Evolutionary conservation across 2,329 filamentous ascomycete genomes (phyloP).

Genomic region (Tolypocladium guangdongense): DNA sequence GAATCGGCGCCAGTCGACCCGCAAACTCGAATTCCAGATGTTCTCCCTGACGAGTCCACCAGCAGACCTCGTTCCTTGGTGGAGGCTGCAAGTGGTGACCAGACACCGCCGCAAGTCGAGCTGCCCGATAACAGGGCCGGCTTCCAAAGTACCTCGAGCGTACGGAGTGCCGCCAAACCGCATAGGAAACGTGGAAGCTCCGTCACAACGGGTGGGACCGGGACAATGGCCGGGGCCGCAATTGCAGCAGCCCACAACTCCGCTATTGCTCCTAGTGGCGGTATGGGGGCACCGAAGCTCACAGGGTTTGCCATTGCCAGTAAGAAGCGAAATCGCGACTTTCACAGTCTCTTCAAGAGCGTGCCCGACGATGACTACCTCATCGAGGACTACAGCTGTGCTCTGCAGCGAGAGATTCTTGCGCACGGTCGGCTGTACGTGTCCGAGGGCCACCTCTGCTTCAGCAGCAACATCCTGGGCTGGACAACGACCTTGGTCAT

Average conservation of each 20-base stretch:
- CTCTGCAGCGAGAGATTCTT: slow-evolving; percentile 88
- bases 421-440: slow-evolving; percentile 90
- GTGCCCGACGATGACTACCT: slow-evolving; percentile 96
- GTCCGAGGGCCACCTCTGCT: slow-evolving; percentile 94
- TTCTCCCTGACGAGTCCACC: slow-evolving; percentile 21
- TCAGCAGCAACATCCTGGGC: slow-evolving; percentile 96
- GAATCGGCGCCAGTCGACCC: slow-evolving; percentile 47
- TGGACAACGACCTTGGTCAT: slow-evolving; percentile 98
- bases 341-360: slow-evolving; percentile 87
- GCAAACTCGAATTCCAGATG: slow-evolving; percentile 14
- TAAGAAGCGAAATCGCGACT: slow-evolving; percentile 92
- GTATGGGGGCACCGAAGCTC: slow-evolving; percentile 57
- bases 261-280: slow-evolving; percentile 51
- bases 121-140: slow-evolving; percentile 52
- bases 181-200: slow-evolving; percentile 79
- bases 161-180: slow-evolving; percentile 48
- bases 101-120: slow-evolving; percentile 53
- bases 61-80: slow-evolving; percentile 38
- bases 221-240: slow-evolving; percentile 48
- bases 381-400: slow-evolving; percentile 97
- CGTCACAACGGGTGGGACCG: slow-evolving; percentile 48
- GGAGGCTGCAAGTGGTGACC: slow-evolving; percentile 41
- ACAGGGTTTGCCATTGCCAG: slow-evolving; percentile 94
- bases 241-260: slow-evolving; percentile 61
- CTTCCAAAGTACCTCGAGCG: slow-evolving; percentile 54